Evolutionary conservation across 176 grass and related monocot species (phyloP).

Genomic region (Hordeum marinum): DNA sequence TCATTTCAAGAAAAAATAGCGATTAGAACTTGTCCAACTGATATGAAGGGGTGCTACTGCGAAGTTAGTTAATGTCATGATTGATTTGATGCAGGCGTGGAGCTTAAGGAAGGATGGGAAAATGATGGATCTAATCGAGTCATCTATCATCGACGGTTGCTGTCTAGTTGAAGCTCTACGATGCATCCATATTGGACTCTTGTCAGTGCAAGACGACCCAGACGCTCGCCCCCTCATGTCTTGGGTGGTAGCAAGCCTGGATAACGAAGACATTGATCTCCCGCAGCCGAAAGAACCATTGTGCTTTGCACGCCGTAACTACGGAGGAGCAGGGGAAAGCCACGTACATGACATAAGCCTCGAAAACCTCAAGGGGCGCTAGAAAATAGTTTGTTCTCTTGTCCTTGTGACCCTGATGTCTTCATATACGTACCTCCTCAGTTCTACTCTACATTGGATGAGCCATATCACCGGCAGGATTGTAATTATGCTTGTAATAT

Average conservation of each 20-base stretch:
- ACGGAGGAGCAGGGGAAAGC: neutral
- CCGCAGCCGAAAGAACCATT: constrained; percentile 15
- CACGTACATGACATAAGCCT: neutral
- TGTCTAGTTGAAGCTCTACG: constrained; percentile 4
- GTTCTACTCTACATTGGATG: neutral
- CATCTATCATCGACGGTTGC: neutral
- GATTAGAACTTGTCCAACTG: neutral
- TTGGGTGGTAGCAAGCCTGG: constrained; percentile 27
- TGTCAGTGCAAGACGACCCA: constrained; percentile 37
- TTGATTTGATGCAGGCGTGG: constrained; percentile 32
- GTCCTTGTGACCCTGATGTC: neutral
- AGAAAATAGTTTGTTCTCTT: neutral
- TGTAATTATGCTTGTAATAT: neutral
- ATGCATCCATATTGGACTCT: constrained; percentile 30
- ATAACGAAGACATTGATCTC: constrained; percentile 16
- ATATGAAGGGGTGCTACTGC: neutral
- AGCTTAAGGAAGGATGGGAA: constrained; percentile 37
- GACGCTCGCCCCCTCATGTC: constrained; percentile 30
- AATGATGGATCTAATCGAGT: neutral
- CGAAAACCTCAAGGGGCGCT: constrained; percentile 9
- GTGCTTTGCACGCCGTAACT: neutral
- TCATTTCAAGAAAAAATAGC: no score
- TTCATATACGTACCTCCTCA: neutral
- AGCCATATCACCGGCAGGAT: neutral
- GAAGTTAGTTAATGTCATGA: neutral